These are phyloP conservation scores for Kodamaea sagamina DNA, from an alignment of 805 yeast species.

Conservation along the genomic window DNA sequence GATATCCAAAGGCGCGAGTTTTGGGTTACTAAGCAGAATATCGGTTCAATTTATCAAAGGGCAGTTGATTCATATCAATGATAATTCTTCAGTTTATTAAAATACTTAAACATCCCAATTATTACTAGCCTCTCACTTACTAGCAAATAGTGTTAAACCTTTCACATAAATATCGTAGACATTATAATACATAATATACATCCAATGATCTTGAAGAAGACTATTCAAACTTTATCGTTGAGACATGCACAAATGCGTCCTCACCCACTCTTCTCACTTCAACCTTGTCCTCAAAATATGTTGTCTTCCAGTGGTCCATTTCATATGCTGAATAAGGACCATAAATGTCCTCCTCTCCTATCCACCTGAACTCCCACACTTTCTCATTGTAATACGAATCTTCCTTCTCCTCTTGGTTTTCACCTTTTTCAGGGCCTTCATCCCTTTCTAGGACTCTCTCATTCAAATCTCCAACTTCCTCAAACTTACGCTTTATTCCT, in stretches of 20 bases:
- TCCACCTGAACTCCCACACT: conserved; percentile 54
- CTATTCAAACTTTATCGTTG: conserved; percentile 22
- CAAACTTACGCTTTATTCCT: conserved; percentile 24
- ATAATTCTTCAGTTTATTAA: too few relatives aligned
- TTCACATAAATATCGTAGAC: too few relatives aligned
- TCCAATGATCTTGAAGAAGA: too few relatives aligned
- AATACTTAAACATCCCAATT: too few relatives aligned
- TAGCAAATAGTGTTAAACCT: too few relatives aligned
- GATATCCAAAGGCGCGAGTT: too few relatives aligned
- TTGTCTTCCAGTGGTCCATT: conserved; percentile 55
- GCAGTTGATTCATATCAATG: too few relatives aligned
- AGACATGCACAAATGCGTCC: conserved; percentile 26
- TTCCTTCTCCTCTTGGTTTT: conserved; percentile 9
- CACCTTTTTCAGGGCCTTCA: not conserved
- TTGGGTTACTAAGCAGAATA: too few relatives aligned
- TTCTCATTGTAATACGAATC: conserved; percentile 32
- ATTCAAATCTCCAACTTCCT: conserved; percentile 23
- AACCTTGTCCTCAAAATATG: conserved; percentile 50
- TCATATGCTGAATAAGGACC: conserved; percentile 55
- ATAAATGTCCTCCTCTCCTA: conserved; percentile 34
- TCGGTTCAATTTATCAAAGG: too few relatives aligned
- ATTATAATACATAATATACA: too few relatives aligned
- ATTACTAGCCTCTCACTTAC: too few relatives aligned
- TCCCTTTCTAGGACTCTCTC: not conserved
- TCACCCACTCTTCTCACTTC: conserved; percentile 38